Evolutionary conservation across 2,329 filamentous ascomycete genomes (phyloP).

Genomic region (Alternaria gansuensis): DNA sequence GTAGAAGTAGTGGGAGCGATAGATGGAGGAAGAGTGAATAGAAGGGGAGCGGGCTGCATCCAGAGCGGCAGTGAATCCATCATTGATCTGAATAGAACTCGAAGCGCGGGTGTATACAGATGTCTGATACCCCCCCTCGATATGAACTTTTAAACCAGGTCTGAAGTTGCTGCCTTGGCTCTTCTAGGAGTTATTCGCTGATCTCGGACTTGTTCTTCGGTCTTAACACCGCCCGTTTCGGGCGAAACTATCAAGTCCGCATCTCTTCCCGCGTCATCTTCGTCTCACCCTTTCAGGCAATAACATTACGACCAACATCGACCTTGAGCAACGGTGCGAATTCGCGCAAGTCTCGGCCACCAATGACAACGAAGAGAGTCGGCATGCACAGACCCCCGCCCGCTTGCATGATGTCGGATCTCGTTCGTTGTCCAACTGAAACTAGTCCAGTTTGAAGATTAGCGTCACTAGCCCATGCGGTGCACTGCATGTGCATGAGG

Average conservation of each 20-base stretch:
- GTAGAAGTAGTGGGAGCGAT: background rate
- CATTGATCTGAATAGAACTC: background rate
- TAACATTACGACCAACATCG: conserved; percentile 6
- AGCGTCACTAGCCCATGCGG: conserved; percentile 1
- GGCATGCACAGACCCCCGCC: background rate
- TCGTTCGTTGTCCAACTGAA: background rate
- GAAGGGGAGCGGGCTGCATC: conserved; percentile 10
- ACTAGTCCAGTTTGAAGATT: conserved; percentile 11
- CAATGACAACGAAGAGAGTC: background rate
- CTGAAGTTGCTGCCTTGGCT: conserved; percentile 7
- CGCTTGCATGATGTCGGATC: conserved; percentile 8
- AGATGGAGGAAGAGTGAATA: background rate
- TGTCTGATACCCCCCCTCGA: background rate
- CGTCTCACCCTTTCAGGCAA: conserved; percentile 7
- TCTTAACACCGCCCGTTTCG: conserved; percentile 5
- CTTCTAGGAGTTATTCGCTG: background rate
- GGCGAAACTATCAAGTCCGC: conserved; percentile 9
- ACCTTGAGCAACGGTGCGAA: background rate
- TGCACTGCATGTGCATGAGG: conserved; percentile 8
- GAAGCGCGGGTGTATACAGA: background rate
- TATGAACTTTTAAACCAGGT: background rate
- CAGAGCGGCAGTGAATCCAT: conserved; percentile 15
- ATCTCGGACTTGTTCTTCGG: conserved; percentile 10
- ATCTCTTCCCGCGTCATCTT: background rate
- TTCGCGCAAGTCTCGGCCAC: background rate